Evolutionary conservation across 2,329 filamentous ascomycete genomes (phyloP), one percentile per base, ranked within the genome.

Genomic region (Hirsutella minnesotensis): DNA sequence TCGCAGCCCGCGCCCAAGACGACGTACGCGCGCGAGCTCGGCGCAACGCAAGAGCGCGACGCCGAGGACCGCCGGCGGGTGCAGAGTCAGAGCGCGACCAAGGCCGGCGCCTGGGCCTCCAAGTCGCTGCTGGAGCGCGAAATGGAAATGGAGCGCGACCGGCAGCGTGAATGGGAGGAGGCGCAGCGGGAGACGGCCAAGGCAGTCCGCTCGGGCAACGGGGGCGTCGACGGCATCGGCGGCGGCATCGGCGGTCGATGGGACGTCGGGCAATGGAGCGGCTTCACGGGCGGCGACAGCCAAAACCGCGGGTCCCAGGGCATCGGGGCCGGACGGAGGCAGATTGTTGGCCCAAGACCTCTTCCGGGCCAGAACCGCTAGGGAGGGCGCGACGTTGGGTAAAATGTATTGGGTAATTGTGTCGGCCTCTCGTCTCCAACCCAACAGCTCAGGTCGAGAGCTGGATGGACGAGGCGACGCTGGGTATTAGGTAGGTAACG

Each of bases 91-190:
- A 61, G 65, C 39, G 71, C 75, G 33, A 16, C 33, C 33, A 34
- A 16, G 33, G 33, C 33, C 33, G 33, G 4, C 33, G 33, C 75
- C 0, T 78, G 73, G 73, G 78, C 78, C 1, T 72, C 72, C 49
- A 84, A 82, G 64, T 83, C 79, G 0, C 69, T 88, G 9, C 72
- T 88, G 2, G 84, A 88, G 62, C 76, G 81, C 22, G 84, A 89
- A 61, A 87, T 88, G 81, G 83, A 89, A 59, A 69, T 82, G 57
- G 84, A 89, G 61, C 71, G 84, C 9, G 77, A 86, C 64, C 70
- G 83, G 13, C 84, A 89, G 63, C 73, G 71, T 44, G 84, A 89
- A 58, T 89, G 86, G 86, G 85, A 92, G 59, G 77, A 84, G 48
- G 68, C 77, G 1, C 86, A 90, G 61, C 69, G 77, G 54, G 77